Evolutionary conservation across 2,329 filamentous ascomycete species (phyloP), one percentile per base, ranked within the genome.

Genomic region (Penicillium brevicompactum): DNA sequence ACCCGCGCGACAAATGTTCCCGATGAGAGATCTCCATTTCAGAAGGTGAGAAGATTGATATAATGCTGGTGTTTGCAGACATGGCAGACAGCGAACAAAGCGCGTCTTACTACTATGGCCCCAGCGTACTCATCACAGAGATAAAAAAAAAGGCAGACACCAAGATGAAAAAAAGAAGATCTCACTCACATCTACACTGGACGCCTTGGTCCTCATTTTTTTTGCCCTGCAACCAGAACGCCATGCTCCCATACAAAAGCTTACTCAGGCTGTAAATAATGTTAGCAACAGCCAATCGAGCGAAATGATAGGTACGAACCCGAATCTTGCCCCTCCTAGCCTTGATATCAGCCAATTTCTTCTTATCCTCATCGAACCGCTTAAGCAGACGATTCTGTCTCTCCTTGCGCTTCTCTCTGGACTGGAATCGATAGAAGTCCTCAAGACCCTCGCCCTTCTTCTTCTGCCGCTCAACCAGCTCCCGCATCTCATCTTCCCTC

Each of bases 401-500:
- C 67, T 86, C 84, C 80, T 94, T 94, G 77, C 85, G 85, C 78
- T 84, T 87, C 79, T 95, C 89, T 46, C 91, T 78, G 66, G 84
- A 82, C 82, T 95, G 91, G 81, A 93, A 95, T 53, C 90, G 81
- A 75, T 95, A 95, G 73, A 95, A 94, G 70, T 90, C 86, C 50
- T 84, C 83, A 62, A 85, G 78, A 51, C 86, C 85, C 70, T 85
- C 80, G 65, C 82, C 80, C 74, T 86, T 84, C 75, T 88, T 85
- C 70, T 85, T 77, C 78, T 86, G 82, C 76, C 80, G 82, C 67
- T 76, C 76, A 55, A 80, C 76, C 66, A 83, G 74, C 43, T 80
- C 81, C 68, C 86, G 83, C 14, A 87, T 85, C 65, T 89, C 91
- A 63, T 88, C 88, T 58, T 86, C 82, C 51, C 87, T 84, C 1